Conservation (phyloP, 345 rosid genomes). For the Populus deltoides region DNA sequence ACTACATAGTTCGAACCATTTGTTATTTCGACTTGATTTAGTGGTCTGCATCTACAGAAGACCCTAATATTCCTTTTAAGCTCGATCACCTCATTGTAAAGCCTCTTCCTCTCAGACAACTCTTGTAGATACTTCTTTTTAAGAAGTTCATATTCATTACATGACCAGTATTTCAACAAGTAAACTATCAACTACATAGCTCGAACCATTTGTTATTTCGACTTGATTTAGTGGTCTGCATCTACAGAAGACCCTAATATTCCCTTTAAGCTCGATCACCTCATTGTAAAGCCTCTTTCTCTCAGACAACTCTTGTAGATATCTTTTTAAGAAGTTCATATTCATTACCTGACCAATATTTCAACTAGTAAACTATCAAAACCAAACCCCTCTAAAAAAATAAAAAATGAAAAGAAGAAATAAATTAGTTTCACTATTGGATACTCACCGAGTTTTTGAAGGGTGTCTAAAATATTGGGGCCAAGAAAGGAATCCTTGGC, state of each 20-base stretch:
- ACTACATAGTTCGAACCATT: too few species aligned
- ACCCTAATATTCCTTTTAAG: too few species aligned
- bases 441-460: conserved; percentile 59
- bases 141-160: too few species aligned
- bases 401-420: neutral
- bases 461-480: conserved; percentile 38
- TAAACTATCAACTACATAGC: too few species aligned
- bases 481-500: conserved; percentile 40
- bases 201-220: conserved; percentile 57
- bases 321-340: conserved; percentile 64
- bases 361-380: neutral
- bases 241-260: conserved; percentile 96
- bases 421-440: neutral
- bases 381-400: neutral
- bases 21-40: too few species aligned
- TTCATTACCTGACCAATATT: conserved; percentile 53
- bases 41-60: too few species aligned
- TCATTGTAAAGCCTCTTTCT: conserved; percentile 81
- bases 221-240: conserved; percentile 84
- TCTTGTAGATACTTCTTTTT: too few species aligned
- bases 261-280: conserved; percentile 87
- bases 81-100: too few species aligned
- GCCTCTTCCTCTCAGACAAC: too few species aligned
- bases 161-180: too few species aligned
- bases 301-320: conserved; percentile 58